Base-by-base conservation (phyloP, 1,284 basidiomycete genomes). In the Leccinum pallidistipes region DNA sequence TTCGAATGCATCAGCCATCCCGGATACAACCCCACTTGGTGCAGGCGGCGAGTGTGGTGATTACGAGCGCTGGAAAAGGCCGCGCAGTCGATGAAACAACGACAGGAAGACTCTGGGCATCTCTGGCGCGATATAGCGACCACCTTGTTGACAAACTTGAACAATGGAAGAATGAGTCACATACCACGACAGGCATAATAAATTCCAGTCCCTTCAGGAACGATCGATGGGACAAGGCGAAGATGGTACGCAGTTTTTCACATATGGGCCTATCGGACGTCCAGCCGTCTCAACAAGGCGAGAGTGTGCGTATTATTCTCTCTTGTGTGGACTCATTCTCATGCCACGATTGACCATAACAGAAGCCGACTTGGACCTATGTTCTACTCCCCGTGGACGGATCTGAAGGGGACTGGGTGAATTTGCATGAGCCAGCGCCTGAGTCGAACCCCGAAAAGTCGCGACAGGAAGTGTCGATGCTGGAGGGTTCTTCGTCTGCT, bases 221-320 rank as follows among this genome's bases (percentile, higher is more conserved):
- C 54, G 86, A 81, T 12, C 78, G 69, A 63, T 92, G 89, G 86
- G 92, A 94, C 70, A 79, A 77, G 54, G 74, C 72, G 56, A 93
- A 92, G 79, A 93, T 93, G 91, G 86, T 93, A 51, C 76, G 81
- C 59, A 84, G 83, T 61, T 93, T 92, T 74, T 87, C 88, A 3
- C 80, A 83, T 64, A 76, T 93, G 73, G 84, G 83, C 2, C 66
- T 74, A 3, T 66, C 73, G 18, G 73, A 72, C 14, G 18, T 64
- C 8, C 55, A 60, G 31, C 43, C 57, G 6, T 38, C 10, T 8
- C 59, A 51, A 50, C 59, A 59, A 24, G 61, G 69, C 68, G 63
- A 62, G 56, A 52, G 21, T 16, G 70, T 74, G 61, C 7, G 64
- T 62, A 3, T 57, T 52, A 27, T 56, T 34, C 32, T 61, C 54